These are phyloP conservation scores for Suillus placidus DNA, from an alignment of 768 basidiomycete genomes.

Conservation along the genomic window DNA sequence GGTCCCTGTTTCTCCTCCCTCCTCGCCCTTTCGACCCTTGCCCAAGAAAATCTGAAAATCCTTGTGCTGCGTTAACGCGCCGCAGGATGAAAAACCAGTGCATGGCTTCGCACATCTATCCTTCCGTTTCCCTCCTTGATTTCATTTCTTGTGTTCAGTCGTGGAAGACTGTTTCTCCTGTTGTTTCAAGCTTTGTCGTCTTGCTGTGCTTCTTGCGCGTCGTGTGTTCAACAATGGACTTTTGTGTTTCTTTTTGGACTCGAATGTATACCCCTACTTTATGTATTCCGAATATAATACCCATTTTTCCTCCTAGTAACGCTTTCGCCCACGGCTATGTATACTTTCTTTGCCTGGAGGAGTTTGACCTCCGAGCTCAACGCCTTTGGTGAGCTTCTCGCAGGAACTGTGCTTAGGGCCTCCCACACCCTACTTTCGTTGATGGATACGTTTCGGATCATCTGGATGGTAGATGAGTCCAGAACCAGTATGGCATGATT, in stretches of 20 bases:
- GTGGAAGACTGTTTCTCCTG: constrained; percentile 6
- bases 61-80: constrained; percentile 6
- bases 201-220: neutral
- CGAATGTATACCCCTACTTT: neutral
- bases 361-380: neutral
- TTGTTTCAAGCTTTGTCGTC: constrained; percentile 2
- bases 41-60: neutral
- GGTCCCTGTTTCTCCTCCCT: neutral
- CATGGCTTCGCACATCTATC: constrained; percentile 1
- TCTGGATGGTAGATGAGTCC: too few relatives aligned
- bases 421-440: neutral
- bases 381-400: neutral
- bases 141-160: neutral
- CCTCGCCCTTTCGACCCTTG: constrained; percentile 2
- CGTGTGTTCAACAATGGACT: neutral
- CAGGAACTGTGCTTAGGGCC: neutral
- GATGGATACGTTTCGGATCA: too few relatives aligned
- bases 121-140: neutral
- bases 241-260: neutral
- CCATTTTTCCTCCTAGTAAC: neutral
- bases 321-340: neutral
- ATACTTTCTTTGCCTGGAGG: neutral
- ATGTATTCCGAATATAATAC: neutral
- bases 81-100: constrained; percentile 6
- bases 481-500: too few relatives aligned